phyloP scores from a whole-genome alignment of 1,139 yeast species.

The Candida neerlandica region DNA sequence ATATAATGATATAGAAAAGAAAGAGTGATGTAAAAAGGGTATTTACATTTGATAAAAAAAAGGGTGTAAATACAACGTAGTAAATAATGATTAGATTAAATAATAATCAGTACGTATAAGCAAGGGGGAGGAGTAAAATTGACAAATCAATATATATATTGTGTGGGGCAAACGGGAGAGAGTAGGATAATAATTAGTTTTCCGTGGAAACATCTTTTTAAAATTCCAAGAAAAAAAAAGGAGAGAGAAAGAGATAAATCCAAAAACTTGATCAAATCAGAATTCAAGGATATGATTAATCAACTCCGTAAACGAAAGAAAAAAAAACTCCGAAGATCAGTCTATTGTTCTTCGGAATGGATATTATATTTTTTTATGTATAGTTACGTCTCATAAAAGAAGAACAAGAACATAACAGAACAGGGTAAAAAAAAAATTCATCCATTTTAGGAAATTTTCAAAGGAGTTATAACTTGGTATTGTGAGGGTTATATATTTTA shows the following conservation, averaged over 20 bases:
- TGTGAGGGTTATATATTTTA: background rate
- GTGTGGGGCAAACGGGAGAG: background rate
- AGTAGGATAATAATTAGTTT: too few species aligned
- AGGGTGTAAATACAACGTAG: too few species aligned
- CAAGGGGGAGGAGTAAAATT: conserved; percentile 1
- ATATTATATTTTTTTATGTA: background rate
- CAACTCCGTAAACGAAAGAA: too few species aligned
- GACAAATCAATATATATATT: background rate
- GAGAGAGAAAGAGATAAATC: too few species aligned
- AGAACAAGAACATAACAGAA: background rate
- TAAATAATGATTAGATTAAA: too few species aligned
- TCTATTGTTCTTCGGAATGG: too few species aligned
- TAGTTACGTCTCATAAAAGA: background rate
- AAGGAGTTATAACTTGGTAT: background rate
- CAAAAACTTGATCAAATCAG: too few species aligned
- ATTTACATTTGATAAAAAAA: background rate
- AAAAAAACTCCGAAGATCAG: too few species aligned
- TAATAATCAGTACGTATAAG: background rate
- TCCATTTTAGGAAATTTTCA: background rate
- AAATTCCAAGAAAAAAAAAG: too few species aligned
- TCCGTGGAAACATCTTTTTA: too few species aligned
- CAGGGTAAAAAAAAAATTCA: background rate
- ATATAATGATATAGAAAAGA: background rate
- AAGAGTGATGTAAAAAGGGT: background rate
- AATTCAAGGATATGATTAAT: too few species aligned